Percentiles rank a stretch among this genome's conserved stretches.
Conservation (phyloP, 2,329 filamentous ascomycete species). For the Tolypocladium paradoxum region DNA sequence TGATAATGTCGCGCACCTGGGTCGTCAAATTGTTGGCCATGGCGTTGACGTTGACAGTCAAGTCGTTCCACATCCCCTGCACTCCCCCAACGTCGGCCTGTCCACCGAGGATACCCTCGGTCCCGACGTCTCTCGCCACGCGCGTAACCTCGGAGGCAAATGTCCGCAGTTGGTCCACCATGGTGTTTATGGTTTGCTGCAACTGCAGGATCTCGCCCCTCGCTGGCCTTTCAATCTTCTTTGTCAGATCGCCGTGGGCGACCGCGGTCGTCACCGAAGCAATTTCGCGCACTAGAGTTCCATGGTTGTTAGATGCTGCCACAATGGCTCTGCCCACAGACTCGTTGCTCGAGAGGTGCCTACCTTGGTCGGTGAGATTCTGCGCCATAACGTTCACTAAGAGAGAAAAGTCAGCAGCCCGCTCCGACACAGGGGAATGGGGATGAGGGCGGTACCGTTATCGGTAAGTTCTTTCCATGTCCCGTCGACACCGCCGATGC, state of each 20-base stretch:
- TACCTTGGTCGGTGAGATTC: conserved; percentile 67
- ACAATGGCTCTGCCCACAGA: background rate
- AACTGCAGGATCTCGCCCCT: conserved; percentile 74
- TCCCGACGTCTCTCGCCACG: conserved; percentile 74
- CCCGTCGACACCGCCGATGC: conserved; percentile 86
- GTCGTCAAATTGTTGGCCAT: conserved; percentile 84
- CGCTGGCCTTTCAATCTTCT: conserved; percentile 74
- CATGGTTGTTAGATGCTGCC: conserved; percentile 5
- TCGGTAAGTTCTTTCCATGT: conserved; percentile 97
- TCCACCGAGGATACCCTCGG: conserved; percentile 71
- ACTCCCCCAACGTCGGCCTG: conserved; percentile 77
- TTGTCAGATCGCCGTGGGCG: conserved; percentile 70
- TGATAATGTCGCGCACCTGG: conserved; percentile 90
- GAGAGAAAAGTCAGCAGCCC: conserved; percentile 9
- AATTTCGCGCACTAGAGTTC: conserved; percentile 59
- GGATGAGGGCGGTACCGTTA: conserved; percentile 47
- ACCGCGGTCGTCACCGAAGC: conserved; percentile 76
- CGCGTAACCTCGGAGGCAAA: conserved; percentile 78
- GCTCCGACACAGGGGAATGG: background rate
- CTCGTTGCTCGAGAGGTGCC: background rate
- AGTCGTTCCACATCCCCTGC: conserved; percentile 80
- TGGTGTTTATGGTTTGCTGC: conserved; percentile 80
- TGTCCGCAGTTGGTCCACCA: conserved; percentile 76
- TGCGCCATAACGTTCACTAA: conserved; percentile 74
- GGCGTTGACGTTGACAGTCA: conserved; percentile 77